phyloP scores from a whole-genome alignment of 2,329 filamentous ascomycete species.

The Hortaea sp. region DNA sequence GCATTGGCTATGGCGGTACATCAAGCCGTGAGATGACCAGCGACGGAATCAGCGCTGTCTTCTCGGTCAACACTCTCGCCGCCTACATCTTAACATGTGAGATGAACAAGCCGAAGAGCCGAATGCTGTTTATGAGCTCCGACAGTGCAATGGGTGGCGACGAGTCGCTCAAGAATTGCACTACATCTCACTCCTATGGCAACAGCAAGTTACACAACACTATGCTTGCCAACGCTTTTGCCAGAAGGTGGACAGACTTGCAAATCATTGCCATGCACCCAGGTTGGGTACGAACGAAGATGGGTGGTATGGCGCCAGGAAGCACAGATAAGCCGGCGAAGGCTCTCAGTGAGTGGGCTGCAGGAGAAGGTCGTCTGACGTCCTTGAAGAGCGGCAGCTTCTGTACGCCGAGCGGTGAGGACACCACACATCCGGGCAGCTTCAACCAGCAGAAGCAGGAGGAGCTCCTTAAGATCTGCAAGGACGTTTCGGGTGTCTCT shows the following conservation, averaged over 20 bases:
- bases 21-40: constrained; percentile 28
- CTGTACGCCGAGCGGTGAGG: background rate
- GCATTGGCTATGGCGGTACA: constrained; percentile 27
- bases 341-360: background rate
- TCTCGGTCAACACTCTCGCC: constrained; percentile 48
- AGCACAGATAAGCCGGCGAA: background rate
- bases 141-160: constrained; percentile 42
- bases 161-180: constrained; percentile 26
- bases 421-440: background rate
- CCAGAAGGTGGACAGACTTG: constrained; percentile 35
- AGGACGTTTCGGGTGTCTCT: constrained; percentile 17
- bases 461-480: background rate
- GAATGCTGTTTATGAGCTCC: constrained; percentile 44
- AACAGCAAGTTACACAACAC: constrained; percentile 49
- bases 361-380: background rate
- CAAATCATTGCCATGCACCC: constrained; percentile 39
- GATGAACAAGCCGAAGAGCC: constrained; percentile 37
- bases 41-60: constrained; percentile 40
- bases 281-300: constrained; percentile 33
- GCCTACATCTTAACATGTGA: constrained; percentile 47
- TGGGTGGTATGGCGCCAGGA: constrained; percentile 25
- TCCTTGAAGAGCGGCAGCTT: background rate
- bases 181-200: constrained; percentile 29
- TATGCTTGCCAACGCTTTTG: constrained; percentile 46
- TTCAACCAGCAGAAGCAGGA: background rate